Evolutionary conservation across 2,329 filamentous ascomycete species (phyloP), one percentile per base, ranked within the genome.

Genomic region (Penicillium brevicompactum): DNA sequence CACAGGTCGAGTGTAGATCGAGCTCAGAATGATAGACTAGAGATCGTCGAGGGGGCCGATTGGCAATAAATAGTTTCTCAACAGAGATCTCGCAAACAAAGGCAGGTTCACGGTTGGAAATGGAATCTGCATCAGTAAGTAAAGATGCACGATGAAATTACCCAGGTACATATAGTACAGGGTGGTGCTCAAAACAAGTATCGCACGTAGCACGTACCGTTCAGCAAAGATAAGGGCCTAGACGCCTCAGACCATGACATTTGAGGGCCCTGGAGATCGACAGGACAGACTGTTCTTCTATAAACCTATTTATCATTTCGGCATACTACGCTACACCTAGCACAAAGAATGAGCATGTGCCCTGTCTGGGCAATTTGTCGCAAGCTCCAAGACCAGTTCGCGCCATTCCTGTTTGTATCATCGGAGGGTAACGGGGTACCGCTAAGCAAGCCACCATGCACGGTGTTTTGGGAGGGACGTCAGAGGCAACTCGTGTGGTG

Each of bases 361-460:
- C 16, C 13, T 47, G 14, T 30, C 56, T 53, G 18, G 47, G 37
- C 22, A 44, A 22, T 30, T 32, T 40, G 43, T 50, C 53, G 21
- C 49, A 56, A 43, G 21, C 45, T 18, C 37, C 44, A 34, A 40
- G 14, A 52, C n/a, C 40, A 32, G 49, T 49, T 32, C 22, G 27
- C 37, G 16, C 38, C 30, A 50, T 47, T 21, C 27, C 51, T 45
- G 24, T 50, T 52, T 46, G 30, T 41, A 45, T 49, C 31, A 18
- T 52, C 31, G 48, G 44, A 34, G 37, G 31, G 9, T 13, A 40
- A 21, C 30, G 34, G 40, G 43, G 51, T 48, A 32, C 54, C 51
- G 47, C 43, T 46, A 51, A 51, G 51, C 51, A 52, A 58, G 57
- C 57, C 57, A 58, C 46, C 51, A 51, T 60, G 57, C 55, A 55